Percentiles rank a stretch among this genome's conserved stretches.
These are phyloP conservation scores for Ricinus communis DNA, from an alignment of 345 rosid species.

Conservation along the genomic window DNA sequence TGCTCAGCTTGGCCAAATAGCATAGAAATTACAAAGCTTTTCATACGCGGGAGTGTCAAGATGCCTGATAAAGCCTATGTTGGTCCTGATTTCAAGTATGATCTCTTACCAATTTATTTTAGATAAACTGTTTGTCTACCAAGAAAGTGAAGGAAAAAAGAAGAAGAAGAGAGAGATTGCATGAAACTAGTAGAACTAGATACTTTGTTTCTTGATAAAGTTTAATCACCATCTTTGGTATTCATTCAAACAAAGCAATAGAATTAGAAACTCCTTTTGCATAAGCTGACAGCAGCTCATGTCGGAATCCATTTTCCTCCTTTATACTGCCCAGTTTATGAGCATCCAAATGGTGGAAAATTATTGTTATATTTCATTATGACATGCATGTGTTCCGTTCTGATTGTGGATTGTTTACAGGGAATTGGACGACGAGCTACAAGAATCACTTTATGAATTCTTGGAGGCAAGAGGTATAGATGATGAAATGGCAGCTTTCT, in stretches of 20 bases:
- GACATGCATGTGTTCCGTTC: background rate
- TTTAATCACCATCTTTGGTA: background rate
- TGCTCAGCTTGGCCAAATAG: constrained; percentile 86
- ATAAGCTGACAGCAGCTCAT: background rate
- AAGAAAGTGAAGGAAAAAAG: constrained; percentile 3
- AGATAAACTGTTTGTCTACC: constrained; percentile 2
- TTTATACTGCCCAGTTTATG: background rate
- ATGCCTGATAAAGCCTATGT: constrained; percentile 36
- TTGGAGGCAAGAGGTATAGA: constrained; percentile 68
- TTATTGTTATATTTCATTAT: background rate
- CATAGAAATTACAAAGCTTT: constrained; percentile 58
- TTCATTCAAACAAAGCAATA: background rate
- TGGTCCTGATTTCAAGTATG: constrained; percentile 84
- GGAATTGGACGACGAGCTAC: constrained; percentile 80
- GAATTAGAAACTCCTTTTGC: too few relatives aligned
- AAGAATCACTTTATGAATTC: constrained; percentile 59
- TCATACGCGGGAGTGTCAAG: constrained; percentile 37
- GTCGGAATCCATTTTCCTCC: background rate
- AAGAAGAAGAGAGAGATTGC: background rate
- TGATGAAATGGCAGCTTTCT: constrained; percentile 67
- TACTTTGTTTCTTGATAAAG: background rate
- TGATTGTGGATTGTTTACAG: constrained; percentile 42
- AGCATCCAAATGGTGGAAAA: background rate
- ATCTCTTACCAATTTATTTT: constrained; percentile 6
- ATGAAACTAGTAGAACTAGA: constrained; percentile 5